Base-by-base conservation (phyloP, 169 alveolate species). In the Babesia bigemina region DNA sequence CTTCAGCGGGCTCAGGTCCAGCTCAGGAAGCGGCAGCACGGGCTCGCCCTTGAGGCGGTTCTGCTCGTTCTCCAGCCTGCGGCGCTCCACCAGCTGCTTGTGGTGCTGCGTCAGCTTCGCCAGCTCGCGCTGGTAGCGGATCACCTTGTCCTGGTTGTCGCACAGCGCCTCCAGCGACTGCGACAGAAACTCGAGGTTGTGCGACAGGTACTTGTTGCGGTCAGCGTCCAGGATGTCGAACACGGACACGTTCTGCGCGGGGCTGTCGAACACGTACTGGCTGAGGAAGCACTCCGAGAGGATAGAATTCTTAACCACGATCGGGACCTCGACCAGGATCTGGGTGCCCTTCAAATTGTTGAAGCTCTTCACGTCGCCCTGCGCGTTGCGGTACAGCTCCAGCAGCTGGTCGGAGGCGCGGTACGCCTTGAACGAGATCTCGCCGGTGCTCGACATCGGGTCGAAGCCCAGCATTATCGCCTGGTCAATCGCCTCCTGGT, bases 1-100 rank as follows among this genome's bases (percentile, higher is more conserved):
- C 71, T 84, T 84, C 47, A 79, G 86, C 24, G 66, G 53, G 36
- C 62, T 71, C 29, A 62, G 70, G 26, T 81, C 88, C 26, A 81
- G 63, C 29, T 88, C 93, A 0, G 87, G 87, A 26, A 88, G 28
- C 14, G 95, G 95, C 48, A 92, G 67, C 29, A 91, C 89, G 29
- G 91, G 92, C 63, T 92, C 95, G 49, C 95, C 95, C 86, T 86
- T 77, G 14, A 92, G 92, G 52, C 81, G 67, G 62, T 96, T 52
- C 67, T 92, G 95, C 60, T 92, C 95, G 66, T 92, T 92, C 72
- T 92, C 95, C 70, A 92, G 76, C 39, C 94, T 65, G 28, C 93
- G 74, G 24, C 96, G 58, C 83, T 92, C 96, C 42, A 79, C 53
- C 84, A 92, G 79, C 63, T 92, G 96, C 78, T 92, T 92, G 72